phyloP scores from a whole-genome alignment of 345 rosid genomes.

The Boechera divaricarpa region DNA sequence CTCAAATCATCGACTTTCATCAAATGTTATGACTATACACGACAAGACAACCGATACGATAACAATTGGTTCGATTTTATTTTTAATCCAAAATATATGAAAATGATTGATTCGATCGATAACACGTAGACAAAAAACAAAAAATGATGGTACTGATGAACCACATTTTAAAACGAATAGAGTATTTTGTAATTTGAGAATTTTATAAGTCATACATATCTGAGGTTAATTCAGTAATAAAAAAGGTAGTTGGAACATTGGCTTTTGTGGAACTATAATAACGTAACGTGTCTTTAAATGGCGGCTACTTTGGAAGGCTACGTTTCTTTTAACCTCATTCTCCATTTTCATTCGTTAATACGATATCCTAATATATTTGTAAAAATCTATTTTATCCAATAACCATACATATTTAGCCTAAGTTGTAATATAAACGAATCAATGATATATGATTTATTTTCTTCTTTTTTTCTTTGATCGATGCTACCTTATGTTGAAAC shows the following conservation, averaged over 20 bases:
- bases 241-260: slow-evolving; percentile 35
- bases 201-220: slow-evolving; percentile 4
- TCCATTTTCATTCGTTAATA: slow-evolving; percentile 1
- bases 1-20: background rate
- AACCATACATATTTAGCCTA: no score
- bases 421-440: no score
- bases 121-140: slow-evolving; percentile 26
- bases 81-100: background rate
- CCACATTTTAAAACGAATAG: slow-evolving; percentile 17
- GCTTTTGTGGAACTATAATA: slow-evolving; percentile 25
- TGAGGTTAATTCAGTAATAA: slow-evolving; percentile 19
- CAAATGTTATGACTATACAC: slow-evolving; percentile 25
- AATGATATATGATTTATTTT: no score
- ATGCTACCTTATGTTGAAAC: no score
- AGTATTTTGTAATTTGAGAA: slow-evolving; percentile 18
- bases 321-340: slow-evolving; percentile 29
- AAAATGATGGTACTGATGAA: background rate
- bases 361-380: no score
- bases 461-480: no score
- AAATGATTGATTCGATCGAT: background rate
- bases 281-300: slow-evolving; percentile 37
- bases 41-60: slow-evolving; percentile 37
- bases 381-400: no score
- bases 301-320: slow-evolving; percentile 36
- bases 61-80: slow-evolving; percentile 8